Conservation (phyloP, 2,329 filamentous ascomycete species). For the Biscogniauxia mediterranea region DNA sequence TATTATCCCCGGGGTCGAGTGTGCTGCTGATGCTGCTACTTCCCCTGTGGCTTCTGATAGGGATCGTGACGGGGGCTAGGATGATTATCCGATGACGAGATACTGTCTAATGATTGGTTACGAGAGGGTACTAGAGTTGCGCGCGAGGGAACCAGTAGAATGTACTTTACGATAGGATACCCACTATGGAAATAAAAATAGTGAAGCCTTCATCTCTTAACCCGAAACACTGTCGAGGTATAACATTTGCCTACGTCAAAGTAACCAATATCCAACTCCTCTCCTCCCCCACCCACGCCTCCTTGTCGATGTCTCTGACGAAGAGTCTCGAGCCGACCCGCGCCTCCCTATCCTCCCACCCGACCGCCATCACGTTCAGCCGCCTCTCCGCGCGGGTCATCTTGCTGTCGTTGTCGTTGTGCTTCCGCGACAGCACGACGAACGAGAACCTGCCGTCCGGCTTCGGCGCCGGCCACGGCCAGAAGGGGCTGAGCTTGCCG, state of each 20-base stretch:
- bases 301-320: conserved; percentile 13
- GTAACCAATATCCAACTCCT: conserved; percentile 20
- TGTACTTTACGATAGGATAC: no score
- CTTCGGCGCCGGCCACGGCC: conserved; percentile 5
- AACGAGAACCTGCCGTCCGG: conserved; percentile 14
- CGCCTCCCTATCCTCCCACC: conserved; percentile 14
- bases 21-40: neutral
- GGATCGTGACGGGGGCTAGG: neutral
- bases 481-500: conserved; percentile 12
- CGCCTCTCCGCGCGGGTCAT: conserved; percentile 13
- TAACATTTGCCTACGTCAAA: conserved; percentile 3
- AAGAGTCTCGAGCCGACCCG: conserved; percentile 14
- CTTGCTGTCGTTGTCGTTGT: conserved; percentile 11
- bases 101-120: neutral
- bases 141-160: no score
- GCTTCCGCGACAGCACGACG: conserved; percentile 17
- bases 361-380: conserved; percentile 14
- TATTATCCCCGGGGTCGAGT: neutral
- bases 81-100: neutral
- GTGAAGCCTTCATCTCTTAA: neutral
- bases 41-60: neutral
- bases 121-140: no score
- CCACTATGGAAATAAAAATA: no score
- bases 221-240: no score
- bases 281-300: conserved; percentile 12